Base-by-base conservation (phyloP, 192 early-diverging fungal species). In the Coemansia asiatica region DNA sequence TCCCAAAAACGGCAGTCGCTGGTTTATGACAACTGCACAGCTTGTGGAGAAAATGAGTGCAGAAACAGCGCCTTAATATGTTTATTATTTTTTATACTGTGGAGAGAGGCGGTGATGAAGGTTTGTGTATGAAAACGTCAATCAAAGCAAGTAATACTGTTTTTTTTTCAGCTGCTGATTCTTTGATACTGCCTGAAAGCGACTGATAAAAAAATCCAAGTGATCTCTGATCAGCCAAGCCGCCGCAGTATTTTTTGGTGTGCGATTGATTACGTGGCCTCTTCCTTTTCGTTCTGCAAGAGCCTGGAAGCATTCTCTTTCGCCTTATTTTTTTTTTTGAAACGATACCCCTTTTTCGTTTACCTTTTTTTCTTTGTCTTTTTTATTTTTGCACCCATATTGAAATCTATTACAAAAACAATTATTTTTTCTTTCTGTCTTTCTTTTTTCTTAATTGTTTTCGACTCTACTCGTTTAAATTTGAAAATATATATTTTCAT, bases 11-110 rank as follows among this genome's bases (percentile, higher is more conserved):
- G 68, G 64, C 16, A 48, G 67, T 19, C 22, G 31, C 0, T 68
- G 74, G 67, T 82, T 76, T 29, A 62, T 74, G 36, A 64, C 74
- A 0, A 27, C 59, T 2, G 64, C 57, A 29, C 64, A 48, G 26
- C 65, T 82, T n/a, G 61, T 72, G 18, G 60, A 49, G 10, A 54
- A 60, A 18, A 4, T 60, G 22, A 22, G 18, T 15, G 31, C 28
- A 0, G 56, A 6, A 21, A 19, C 15, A 21, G 5, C 50, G 5
- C 19, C 25, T 21, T 51, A 13, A 44, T 16, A 44, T n/a, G n/a
- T n/a, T n/a, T n/a, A n/a, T n/a, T n/a, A n/a, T n/a, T n/a, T n/a
- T n/a, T n/a, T n/a, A n/a, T n/a, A n/a, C n/a, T n/a, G n/a, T n/a
- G n/a, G n/a, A n/a, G n/a, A n/a, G n/a, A n/a, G n/a, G n/a, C n/a